Base-by-base conservation (phyloP, 2,329 filamentous ascomycete genomes). In the Cercospora sp. region DNA sequence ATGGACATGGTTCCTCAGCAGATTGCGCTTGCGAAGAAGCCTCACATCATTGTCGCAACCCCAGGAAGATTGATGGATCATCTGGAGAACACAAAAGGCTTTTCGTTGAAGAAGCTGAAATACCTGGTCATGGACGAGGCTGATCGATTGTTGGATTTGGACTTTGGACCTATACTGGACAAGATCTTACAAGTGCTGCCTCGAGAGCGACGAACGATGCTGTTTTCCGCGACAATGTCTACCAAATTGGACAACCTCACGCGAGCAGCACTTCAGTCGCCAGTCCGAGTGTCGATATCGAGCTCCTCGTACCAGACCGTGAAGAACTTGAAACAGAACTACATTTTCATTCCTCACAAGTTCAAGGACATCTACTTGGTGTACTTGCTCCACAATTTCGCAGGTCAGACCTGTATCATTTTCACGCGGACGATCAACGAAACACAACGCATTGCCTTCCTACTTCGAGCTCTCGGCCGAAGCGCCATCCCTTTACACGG, bases 81-180 rank as follows among this genome's bases (percentile, higher is more conserved):
- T 75, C 83, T 98, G 8, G 93, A 98, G 78, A 97, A 97, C 81
- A 99, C 95, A 2, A 97, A 97, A 80, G 94, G 95, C 10, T 98
- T 99, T 81, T 94, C 91, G 1, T 82, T 98, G 60, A 87, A 91
- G 31, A 86, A 87, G 3, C 83, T 97, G 42, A 94, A 94, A 76
- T 97, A 94, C 77, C 84, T 98, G 3, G 94, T 97, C 69, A 93
- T 98, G 88, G 94, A 97, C 77, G 94, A 97, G 82, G 94, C 94
- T 26, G 94, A 98, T 79, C 86, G 94, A 67, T 85, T 98, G 9
- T 87, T 98, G 1, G 95, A 99, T 77, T 89, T 97, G 78, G 94
- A 97, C 79, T 98, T 98, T 73, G 94, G 94, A 0, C 92, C 93
- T 2, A 91, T 94, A 23, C 88, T 98, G 42, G 93, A 97, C 80